Evolutionary conservation across 441 rosid species (phyloP), one percentile per base, ranked within the genome.

Genomic region (Erodium trifolium): DNA sequence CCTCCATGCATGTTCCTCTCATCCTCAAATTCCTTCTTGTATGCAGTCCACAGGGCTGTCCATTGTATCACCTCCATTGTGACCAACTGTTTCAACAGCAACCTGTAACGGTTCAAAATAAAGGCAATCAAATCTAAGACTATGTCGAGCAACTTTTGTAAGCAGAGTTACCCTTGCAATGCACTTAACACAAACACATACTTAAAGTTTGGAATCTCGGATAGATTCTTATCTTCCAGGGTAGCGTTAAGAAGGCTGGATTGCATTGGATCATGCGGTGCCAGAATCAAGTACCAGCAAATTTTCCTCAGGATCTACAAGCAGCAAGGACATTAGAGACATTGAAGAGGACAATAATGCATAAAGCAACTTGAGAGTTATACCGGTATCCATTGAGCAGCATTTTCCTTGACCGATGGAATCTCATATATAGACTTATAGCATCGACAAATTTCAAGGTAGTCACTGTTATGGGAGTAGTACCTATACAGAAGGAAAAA

Each of bases 11-110:
- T 78, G 86, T 85, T 77, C 82, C 86, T 88, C 79, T 92, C 99
- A 70, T 82, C 82, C 73, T 89, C 96, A 78, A 95, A 95, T 79
- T 95, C 99, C 69, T 86, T 88, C 74, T 87, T 81, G 79, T 85
- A 92, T 35, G 82, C 76, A 83, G 81, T 85, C 98, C 97, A 92
- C 67, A 95, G 93, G 67, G 96, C 72, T 69, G 97, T 95, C 99
- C 98, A 90, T 55, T 85, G 96, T 75, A 92, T 85, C 72, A 92
- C 99, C 84, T 95, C 99, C 98, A 95, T 89, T 62, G 97, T 92
- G 57, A 95, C 92, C 74, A 95, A 78, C 76, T 95, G 95, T 73
- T 90, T 95, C 78, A 95, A 78, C 67, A 92, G 86, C 86, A 86
- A 78, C 83, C 99, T 94, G 72, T 12, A 35, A 51, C 31, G 37